Base-by-base conservation (phyloP, 73 alveolate genomes). In the Diophrys sp. region DNA sequence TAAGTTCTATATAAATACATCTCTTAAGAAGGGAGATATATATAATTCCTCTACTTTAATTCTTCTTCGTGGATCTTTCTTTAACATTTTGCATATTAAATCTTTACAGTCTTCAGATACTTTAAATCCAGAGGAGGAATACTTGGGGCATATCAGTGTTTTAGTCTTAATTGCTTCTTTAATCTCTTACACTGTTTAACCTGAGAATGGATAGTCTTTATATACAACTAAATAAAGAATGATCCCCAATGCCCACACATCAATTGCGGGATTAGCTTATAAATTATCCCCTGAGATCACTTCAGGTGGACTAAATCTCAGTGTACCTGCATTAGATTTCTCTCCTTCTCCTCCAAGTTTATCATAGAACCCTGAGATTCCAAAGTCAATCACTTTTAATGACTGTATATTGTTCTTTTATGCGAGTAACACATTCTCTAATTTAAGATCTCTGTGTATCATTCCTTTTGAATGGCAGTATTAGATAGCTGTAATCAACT, bases 401-500 rank as follows among this genome's bases (percentile, higher is more conserved):
- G 23, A n/a, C 8, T 68, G 5, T 1, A 68, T 29, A 25, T 25
- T 5, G 2, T 2, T 24, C 29, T 18, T 2, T n/a, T 68, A 23
- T 25, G 31, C 1, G 2, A 68, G 54, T 18, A 68, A 31, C 23
- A 68, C 29, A 28, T 68, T 68, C 31, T 68, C 75, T 68, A 68
- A 68, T 28, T 68, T 68, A 14, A 68, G 54, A 31, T 68, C 75
- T 68, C 75, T 68, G 55, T 68, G 75, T 1, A 68, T 18, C 54
- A 68, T 31, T 2, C 31, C 31, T 28, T 68, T 68, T 2, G 56
- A 25, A 2, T 68, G 54, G 75, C 75, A 68, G 54, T 68, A 29
- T 26, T 2, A 2, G 29, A 68, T 29, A 11, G 56, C 34, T 14
- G 54, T 1, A 2, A 68, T 26, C 2, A 68, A 23, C 24, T 68